Evolutionary conservation across 345 rosid genomes (phyloP), one percentile per base, ranked within the genome.

Genomic region (Arabidopsis arenosa): DNA sequence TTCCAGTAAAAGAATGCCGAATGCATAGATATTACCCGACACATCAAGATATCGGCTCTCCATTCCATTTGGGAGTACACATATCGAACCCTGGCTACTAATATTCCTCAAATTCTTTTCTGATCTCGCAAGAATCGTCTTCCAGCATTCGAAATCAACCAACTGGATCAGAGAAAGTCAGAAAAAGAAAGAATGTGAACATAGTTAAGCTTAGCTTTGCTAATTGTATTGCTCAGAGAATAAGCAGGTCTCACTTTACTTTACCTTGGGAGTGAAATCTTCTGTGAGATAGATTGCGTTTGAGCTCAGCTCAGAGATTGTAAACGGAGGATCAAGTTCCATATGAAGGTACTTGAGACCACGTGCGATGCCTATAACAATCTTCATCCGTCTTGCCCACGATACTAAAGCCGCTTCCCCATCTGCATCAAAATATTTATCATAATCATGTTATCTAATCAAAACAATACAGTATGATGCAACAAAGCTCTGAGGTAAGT

Each of bases 101-200:
- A 95, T 80, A 70, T 93, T 78, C 39, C 90, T 89, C 5, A 93
- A 80, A 80, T 90, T 92, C 86, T 88, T 95, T 66, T 89, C 94
- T 53, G 96, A 89, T 83, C 99, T 90, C 7, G 85, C 86, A 75
- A 90, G 93, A 74, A 95, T 90, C 21, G 89, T 83, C 85, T 93
- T 95, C 99, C 99, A 95, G 78, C 97, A 89, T 59, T 90, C 99
- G 59, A 95, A 95, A 83, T 95, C 99, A 28, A 95, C 94, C 82
- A 95, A 81, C 99, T 95, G 87, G 83, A 80, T 51, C 56, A 68
- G 58, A 72, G 47, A 60, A 63, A 36, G 51, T 1, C 32, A 33
- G 23, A 35, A 18, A 37, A 53, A 59, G 4, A 21, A 21, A 13
- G 6, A 18, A 5, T 23, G 12, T 18, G 33, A 36, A 66, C 26